phyloP scores from a whole-genome alignment of 768 basidiomycete genomes.

The Hysterangium stoloniferum region DNA sequence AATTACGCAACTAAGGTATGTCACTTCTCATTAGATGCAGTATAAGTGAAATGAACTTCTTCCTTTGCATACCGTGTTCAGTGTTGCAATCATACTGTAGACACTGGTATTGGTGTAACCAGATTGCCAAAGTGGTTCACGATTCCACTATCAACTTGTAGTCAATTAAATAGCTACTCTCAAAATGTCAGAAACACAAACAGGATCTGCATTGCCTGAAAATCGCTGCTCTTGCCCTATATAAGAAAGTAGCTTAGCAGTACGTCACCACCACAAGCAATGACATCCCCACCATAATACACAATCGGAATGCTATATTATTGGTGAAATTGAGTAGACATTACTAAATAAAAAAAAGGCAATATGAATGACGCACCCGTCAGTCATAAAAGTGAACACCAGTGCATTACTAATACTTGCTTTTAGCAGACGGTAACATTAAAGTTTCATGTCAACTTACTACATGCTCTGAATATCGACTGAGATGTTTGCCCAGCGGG shows the following conservation, averaged over 20 bases:
- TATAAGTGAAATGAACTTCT: too few relatives aligned
- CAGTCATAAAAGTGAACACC: constrained; percentile 67
- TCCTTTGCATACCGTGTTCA: constrained; percentile 44
- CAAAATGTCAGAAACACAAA: constrained; percentile 24
- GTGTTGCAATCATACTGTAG: constrained; percentile 48
- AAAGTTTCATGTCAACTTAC: constrained; percentile 27
- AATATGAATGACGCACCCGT: constrained; percentile 35
- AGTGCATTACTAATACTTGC: constrained; percentile 53
- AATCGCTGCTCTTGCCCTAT: constrained; percentile 63
- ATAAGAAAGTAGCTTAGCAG: neutral
- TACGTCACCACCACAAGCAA: neutral
- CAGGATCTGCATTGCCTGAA: constrained; percentile 57
- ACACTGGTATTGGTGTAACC: constrained; percentile 49
- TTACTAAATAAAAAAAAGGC: neutral
- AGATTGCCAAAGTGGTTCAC: constrained; percentile 71
- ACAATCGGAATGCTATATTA: constrained; percentile 57
- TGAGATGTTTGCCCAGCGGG: constrained; percentile 65
- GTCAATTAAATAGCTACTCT: neutral
- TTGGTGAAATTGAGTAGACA: neutral
- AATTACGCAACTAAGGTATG: constrained; percentile 49
- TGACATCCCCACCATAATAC: constrained; percentile 44
- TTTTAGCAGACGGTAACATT: neutral
- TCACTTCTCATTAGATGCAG: neutral
- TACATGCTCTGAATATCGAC: constrained; percentile 67
- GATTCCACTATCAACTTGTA: constrained; percentile 43